Conservation (phyloP, 768 basidiomycete species). For the Gloeopeniophorella convolvens region DNA sequence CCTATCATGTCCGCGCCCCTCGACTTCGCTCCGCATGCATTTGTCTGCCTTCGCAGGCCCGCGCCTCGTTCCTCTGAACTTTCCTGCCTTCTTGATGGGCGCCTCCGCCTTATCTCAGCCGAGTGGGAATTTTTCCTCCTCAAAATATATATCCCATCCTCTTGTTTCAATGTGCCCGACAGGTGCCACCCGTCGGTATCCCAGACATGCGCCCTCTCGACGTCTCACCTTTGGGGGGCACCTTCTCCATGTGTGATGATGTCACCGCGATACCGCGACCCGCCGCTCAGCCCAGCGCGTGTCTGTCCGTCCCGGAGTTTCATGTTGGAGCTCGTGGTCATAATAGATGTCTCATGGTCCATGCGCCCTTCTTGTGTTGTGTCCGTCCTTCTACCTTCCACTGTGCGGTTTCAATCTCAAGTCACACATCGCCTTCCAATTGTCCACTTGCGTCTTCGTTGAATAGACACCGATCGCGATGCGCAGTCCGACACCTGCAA, state of each 20-base stretch:
- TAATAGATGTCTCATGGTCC: background rate
- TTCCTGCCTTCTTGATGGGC: conserved; percentile 12
- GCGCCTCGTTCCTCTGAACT: conserved; percentile 13
- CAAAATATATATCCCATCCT: conserved; percentile 11
- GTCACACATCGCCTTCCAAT: background rate
- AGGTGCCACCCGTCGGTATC: conserved; percentile 7
- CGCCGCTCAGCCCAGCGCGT: background rate
- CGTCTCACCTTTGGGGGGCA: background rate
- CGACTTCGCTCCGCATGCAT: background rate
- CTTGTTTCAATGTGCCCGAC: conserved; percentile 14
- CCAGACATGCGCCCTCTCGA: conserved; percentile 3
- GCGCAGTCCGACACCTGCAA: too few relatives aligned
- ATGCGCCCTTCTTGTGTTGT: background rate
- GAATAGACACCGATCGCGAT: too few relatives aligned
- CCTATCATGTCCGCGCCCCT: conserved; percentile 9
- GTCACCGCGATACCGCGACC: conserved; percentile 14
- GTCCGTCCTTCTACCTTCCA: background rate
- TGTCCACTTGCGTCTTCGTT: too few relatives aligned
- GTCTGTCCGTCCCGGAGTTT: conserved; percentile 3
- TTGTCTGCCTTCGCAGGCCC: conserved; percentile 7
- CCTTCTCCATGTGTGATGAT: conserved; percentile 15
- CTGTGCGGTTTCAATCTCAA: background rate
- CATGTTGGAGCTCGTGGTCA: conserved; percentile 1
- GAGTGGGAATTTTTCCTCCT: conserved; percentile 18
- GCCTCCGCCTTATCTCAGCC: conserved; percentile 14